These are phyloP conservation scores for Calonectria pteridis DNA, from an alignment of 2,329 filamentous ascomycete species.

Conservation along the genomic window DNA sequence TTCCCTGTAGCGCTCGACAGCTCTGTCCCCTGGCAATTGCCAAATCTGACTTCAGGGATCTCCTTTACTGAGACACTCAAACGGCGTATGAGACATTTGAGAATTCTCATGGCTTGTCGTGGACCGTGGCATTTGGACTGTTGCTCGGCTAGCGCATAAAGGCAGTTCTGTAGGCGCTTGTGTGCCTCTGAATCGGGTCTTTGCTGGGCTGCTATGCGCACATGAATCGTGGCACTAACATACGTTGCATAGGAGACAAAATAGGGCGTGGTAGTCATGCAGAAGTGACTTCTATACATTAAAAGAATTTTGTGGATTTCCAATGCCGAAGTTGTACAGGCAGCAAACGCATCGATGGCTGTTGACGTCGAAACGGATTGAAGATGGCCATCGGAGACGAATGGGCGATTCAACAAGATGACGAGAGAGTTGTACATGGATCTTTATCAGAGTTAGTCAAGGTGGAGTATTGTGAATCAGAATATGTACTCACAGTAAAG, in stretches of 20 bases:
- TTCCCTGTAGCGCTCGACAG: background rate
- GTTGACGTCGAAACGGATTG: slow-evolving; percentile 52
- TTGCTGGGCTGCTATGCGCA: slow-evolving; percentile 61
- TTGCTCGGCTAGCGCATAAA: slow-evolving; percentile 59
- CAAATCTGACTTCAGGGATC: background rate
- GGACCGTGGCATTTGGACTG: slow-evolving; percentile 49
- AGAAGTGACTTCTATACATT: slow-evolving; percentile 57
- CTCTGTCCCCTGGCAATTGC: background rate
- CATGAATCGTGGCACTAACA: slow-evolving; percentile 63
- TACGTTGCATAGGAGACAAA: slow-evolving; percentile 67
- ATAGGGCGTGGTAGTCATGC: slow-evolving; percentile 59
- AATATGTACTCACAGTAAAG: slow-evolving; percentile 3
- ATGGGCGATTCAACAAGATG: slow-evolving; percentile 65
- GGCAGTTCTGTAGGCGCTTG: slow-evolving; percentile 53
- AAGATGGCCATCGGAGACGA: slow-evolving; percentile 62
- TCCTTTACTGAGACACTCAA: background rate
- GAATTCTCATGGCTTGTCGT: slow-evolving; percentile 25
- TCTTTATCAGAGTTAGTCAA: slow-evolving; percentile 13
- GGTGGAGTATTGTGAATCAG: background rate
- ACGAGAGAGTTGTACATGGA: slow-evolving; percentile 61
- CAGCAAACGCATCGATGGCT: slow-evolving; percentile 55
- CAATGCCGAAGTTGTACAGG: slow-evolving; percentile 58
- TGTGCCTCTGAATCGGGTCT: slow-evolving; percentile 53
- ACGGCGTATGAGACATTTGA: slow-evolving; percentile 13
- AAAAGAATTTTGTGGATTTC: slow-evolving; percentile 57